phyloP scores from a whole-genome alignment of 441 rosid species.

The Gossypium davidsonii region DNA sequence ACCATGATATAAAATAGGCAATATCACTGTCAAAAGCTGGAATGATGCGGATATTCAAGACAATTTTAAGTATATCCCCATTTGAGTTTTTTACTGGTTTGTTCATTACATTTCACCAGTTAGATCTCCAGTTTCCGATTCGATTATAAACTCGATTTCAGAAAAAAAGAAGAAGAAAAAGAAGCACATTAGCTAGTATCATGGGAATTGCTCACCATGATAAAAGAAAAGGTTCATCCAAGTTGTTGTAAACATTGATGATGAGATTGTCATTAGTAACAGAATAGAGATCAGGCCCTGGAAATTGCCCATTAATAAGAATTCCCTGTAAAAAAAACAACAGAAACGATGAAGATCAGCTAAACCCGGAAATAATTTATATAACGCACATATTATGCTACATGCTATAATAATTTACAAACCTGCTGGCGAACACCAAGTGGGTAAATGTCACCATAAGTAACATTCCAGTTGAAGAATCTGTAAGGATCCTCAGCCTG shows the following conservation, averaged over 20 bases:
- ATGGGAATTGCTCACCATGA: slow-evolving; percentile 35
- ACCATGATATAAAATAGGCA: background rate
- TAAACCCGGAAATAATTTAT: background rate
- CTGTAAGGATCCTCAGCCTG: slow-evolving; percentile 39
- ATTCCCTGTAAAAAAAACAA: slow-evolving; percentile 38
- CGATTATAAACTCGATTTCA: background rate
- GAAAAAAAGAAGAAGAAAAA: background rate
- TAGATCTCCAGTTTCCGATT: too few species aligned
- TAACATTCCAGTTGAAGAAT: slow-evolving; percentile 40
- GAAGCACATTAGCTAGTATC: background rate
- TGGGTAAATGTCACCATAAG: slow-evolving; percentile 41
- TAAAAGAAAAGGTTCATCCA: slow-evolving; percentile 54
- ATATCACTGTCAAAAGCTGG: background rate
- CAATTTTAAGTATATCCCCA: background rate
- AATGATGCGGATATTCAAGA: background rate
- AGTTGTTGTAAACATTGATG: slow-evolving; percentile 52
- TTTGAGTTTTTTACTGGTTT: too few species aligned
- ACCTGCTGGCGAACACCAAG: slow-evolving; percentile 47
- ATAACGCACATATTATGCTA: background rate
- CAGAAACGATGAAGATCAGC: background rate
- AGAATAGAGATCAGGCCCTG: slow-evolving; percentile 54
- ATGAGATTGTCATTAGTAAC: slow-evolving; percentile 63
- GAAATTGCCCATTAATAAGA: slow-evolving; percentile 58
- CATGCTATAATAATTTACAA: background rate
- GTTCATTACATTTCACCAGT: too few species aligned